Base-by-base conservation (phyloP, 495 filamentous ascomycete genomes). In the Neurospora sp. region DNA sequence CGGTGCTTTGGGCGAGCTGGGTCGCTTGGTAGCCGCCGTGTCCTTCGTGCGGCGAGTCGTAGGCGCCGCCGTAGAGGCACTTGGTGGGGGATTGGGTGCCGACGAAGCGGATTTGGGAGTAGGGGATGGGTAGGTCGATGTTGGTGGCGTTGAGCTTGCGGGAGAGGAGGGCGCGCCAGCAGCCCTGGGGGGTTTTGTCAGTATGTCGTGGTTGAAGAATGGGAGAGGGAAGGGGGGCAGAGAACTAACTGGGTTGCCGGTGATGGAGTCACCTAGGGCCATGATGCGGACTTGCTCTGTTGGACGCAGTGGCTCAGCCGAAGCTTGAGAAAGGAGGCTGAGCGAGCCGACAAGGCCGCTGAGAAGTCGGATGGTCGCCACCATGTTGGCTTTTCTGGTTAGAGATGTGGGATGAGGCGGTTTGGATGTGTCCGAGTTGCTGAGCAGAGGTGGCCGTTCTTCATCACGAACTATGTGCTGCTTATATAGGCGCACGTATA, bases 21-120 rank as follows among this genome's bases (percentile, higher is more conserved):
- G 82, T 84, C 16, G 79, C 83, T 16, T 82, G 78, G 70, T 78
- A 81, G 12, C 84, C 83, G 20, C 81, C 80, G 74, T 85, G 83
- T 37, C 83, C 85, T 70, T 87, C 83, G 71, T 86, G 83, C 20
- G 81, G 81, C 40, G 83, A 80, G 72, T 86, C 83, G 74, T 85
- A 85, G 70, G 78, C 78, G 69, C 81, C 76, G 70, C 81, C 81
- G 70, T 82, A 78, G 69, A 80, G 81, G 70, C 80, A 81, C 48
- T 83, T 80, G 35, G 81, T 77, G 1, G 39, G 74, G 1, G 76
- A 59, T 11, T 81, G 81, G 4, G 82, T 81, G 20, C 82, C 82
- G 39, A 83, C 82, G 71, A 84, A 81, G 59, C 82, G 78, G 44
- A 78, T 81, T 75, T 78, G 76, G 53, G 20, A 31, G 27, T 61